Percentiles rank a stretch among this genome's conserved stretches.
phyloP scores from a whole-genome alignment of 192 early-diverging fungal species.

The Geranomyces michiganensis region DNA sequence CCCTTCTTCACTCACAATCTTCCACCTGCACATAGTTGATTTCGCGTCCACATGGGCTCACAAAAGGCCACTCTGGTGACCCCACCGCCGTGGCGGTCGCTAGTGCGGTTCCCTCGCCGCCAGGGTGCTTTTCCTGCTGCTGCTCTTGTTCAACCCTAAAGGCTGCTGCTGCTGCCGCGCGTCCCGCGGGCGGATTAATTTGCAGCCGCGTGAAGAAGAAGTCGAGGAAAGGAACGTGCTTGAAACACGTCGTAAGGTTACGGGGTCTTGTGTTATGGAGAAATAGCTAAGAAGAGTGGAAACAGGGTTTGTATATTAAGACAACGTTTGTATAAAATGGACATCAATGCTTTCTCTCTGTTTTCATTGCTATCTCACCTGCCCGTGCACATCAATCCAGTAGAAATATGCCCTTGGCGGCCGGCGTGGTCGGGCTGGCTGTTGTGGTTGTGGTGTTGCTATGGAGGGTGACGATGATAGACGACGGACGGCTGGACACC shows the following conservation, averaged over 20 bases:
- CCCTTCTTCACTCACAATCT: constrained; percentile 21
- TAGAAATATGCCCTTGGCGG: constrained; percentile 32
- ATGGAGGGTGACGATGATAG: no score
- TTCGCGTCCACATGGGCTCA: constrained; percentile 44
- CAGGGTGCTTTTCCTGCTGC: background rate
- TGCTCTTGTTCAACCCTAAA: background rate
- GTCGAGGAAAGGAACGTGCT: constrained; percentile 41
- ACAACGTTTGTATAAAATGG: no score
- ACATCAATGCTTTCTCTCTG: background rate
- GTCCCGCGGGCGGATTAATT: background rate
- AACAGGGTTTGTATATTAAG: background rate
- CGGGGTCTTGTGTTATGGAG: constrained; percentile 24
- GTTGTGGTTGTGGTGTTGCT: no score
- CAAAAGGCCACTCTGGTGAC: constrained; percentile 29
- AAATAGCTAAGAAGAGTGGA: constrained; percentile 15
- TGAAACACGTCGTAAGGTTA: constrained; percentile 37
- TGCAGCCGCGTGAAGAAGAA: constrained; percentile 41
- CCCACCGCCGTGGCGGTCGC: no score
- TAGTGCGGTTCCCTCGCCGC: no score
- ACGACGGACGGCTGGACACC: no score
- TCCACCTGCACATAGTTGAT: constrained; percentile 38
- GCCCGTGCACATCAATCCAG: constrained; percentile 30
- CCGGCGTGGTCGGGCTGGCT: background rate
- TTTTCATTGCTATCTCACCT: background rate
- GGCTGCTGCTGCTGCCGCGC: no score